A percentile compares a stretch with the other conserved stretches of the same genome.
Evolutionary conservation across 768 basidiomycete species (phyloP).

Genomic region (Inosperma sp.): DNA sequence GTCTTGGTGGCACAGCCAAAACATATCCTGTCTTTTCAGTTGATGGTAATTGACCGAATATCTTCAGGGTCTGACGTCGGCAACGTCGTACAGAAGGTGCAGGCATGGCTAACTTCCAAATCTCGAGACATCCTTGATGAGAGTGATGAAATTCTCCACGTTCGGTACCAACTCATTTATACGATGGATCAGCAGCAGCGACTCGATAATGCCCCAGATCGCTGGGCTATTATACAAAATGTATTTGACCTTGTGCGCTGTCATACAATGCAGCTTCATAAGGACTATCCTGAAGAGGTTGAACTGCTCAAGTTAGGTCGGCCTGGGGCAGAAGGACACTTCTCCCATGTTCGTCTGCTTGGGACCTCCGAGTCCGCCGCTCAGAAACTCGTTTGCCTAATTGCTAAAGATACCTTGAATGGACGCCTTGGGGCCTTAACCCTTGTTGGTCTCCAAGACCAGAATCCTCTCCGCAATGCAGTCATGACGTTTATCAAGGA

Average conservation of each 20-base stretch:
- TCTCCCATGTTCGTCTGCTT: slow-evolving; percentile 15
- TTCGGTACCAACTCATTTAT: slow-evolving; percentile 47
- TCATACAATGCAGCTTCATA: slow-evolving; percentile 14
- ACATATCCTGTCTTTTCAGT: slow-evolving; percentile 47
- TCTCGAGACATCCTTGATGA: slow-evolving; percentile 43
- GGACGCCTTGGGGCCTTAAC: no score
- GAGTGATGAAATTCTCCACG: slow-evolving; percentile 45
- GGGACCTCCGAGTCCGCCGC: slow-evolving; percentile 10
- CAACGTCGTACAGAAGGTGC: slow-evolving; percentile 18
- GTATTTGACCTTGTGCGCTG: slow-evolving; percentile 29
- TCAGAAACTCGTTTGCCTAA: slow-evolving; percentile 5
- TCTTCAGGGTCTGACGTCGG: slow-evolving; percentile 5
- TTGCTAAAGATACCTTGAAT: slow-evolving; percentile 12
- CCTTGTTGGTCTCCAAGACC: no score
- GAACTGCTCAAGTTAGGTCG: slow-evolving; percentile 18
- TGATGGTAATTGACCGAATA: slow-evolving; percentile 41
- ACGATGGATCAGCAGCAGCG: slow-evolving; percentile 35
- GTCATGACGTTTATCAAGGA: no score
- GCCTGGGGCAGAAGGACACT: slow-evolving; percentile 3
- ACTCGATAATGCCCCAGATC: slow-evolving; percentile 38
- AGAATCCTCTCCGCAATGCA: no score
- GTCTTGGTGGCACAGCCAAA: slow-evolving; percentile 51
- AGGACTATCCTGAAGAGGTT: slow-evolving; percentile 18
- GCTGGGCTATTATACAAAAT: slow-evolving; percentile 40
- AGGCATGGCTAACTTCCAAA: slow-evolving; percentile 24